Evolutionary conservation across 352 stramenopile species (phyloP).

Genomic region (Globisporangium iwayamae): DNA sequence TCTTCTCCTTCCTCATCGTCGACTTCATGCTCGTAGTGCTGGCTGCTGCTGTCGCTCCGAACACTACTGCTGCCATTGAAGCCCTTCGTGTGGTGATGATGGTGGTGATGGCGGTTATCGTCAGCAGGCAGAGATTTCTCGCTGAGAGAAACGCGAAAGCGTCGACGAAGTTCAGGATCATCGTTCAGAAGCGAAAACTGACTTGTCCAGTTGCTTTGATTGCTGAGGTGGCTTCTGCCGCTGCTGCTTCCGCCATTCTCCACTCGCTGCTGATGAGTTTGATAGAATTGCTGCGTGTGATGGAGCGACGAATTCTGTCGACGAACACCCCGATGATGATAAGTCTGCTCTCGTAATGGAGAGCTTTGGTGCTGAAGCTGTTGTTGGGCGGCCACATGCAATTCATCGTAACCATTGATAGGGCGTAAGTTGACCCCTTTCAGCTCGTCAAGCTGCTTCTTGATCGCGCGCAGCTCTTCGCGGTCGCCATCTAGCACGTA

Average conservation of each 20-base stretch:
- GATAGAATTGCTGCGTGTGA: too few species aligned
- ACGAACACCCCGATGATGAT: background rate
- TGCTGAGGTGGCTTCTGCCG: background rate
- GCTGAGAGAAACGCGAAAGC: background rate
- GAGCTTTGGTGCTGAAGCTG: background rate
- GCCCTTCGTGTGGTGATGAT: background rate
- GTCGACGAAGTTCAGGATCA: background rate
- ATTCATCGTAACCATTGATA: background rate
- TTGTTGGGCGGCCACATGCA: background rate
- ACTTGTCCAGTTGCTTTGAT: background rate
- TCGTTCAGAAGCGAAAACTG: background rate
- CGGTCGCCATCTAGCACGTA: conserved; percentile 77
- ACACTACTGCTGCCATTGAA: background rate
- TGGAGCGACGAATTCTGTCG: background rate
- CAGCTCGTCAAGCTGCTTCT: conserved; percentile 75
- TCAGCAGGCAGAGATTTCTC: background rate
- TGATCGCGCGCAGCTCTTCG: conserved; percentile 77
- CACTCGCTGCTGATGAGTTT: background rate
- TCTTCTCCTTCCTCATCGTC: background rate
- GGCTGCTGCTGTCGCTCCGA: conserved; percentile 11
- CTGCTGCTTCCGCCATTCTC: background rate
- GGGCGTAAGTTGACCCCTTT: conserved; percentile 39
- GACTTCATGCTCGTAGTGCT: conserved; percentile 15
- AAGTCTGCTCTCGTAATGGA: background rate
- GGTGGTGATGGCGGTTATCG: background rate